Conservation (phyloP, 352 stramenopile species). For the Globisporangium heterothallicum region DNA sequence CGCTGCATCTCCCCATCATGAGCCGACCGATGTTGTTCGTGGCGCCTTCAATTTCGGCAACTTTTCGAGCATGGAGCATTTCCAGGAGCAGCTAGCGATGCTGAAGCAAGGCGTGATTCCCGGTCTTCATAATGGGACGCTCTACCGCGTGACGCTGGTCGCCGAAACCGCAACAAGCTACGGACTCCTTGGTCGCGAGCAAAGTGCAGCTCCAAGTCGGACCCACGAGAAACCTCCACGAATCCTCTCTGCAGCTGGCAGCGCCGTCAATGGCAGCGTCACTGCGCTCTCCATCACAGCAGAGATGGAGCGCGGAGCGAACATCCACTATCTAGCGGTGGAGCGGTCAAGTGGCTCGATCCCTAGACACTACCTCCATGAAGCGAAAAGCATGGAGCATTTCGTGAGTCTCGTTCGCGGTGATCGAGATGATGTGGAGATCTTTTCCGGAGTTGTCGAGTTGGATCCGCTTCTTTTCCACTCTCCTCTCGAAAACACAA, state of each 20-base stretch:
- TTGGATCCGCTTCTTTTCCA: conserved; percentile 4
- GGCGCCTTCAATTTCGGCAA: conserved; percentile 27
- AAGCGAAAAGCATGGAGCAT: conserved; percentile 25
- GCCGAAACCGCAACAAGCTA: conserved; percentile 46
- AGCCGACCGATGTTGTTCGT: conserved; percentile 9
- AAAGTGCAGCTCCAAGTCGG: conserved; percentile 17
- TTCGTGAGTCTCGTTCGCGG: conserved; percentile 21
- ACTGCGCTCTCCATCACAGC: conserved; percentile 33
- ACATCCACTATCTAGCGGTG: conserved; percentile 48
- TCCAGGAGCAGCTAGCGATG: conserved; percentile 16
- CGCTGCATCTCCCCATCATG: too few species aligned
- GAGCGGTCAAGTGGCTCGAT: conserved; percentile 2
- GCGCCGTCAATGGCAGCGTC: conserved; percentile 45
- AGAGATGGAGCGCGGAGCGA: conserved; percentile 34
- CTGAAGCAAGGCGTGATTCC: conserved; percentile 30
- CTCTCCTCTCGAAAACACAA: too few species aligned
- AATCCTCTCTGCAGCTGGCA: conserved; percentile 24
- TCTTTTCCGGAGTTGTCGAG: conserved; percentile 8
- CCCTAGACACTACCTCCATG: conserved; percentile 25
- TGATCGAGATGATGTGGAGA: conserved; percentile 8
- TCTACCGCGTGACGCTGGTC: conserved; percentile 41
- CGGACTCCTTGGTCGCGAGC: conserved; percentile 36
- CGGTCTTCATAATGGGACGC: conserved; percentile 32
- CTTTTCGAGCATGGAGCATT: conserved; percentile 33
- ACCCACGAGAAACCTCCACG: conserved; percentile 52